phyloP scores from a whole-genome alignment of 768 basidiomycete species.

The Porpolomopsis calyptriformis region DNA sequence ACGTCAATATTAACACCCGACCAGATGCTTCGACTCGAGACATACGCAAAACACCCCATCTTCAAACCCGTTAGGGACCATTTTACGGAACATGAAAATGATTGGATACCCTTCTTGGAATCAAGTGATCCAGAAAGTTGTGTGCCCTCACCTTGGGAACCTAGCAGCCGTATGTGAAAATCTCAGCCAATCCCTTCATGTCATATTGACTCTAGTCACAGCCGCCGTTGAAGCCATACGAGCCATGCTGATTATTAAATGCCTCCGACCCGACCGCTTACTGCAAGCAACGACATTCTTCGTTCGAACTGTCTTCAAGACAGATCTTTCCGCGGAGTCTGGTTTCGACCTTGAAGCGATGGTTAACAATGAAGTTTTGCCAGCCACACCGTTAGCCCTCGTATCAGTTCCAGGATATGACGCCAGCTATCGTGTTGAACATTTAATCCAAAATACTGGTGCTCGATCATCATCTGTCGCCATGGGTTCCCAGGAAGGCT shows the following conservation, averaged over 20 bases:
- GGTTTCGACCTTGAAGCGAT: slow-evolving; percentile 67
- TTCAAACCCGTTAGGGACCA: slow-evolving; percentile 70
- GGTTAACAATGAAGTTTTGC: slow-evolving; percentile 68
- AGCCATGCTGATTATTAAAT: slow-evolving; percentile 72
- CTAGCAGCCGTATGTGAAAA: slow-evolving; percentile 55
- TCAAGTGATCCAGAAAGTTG: slow-evolving; percentile 53
- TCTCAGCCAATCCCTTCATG: neutral
- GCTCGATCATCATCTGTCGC: slow-evolving; percentile 82
- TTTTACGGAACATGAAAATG: slow-evolving; percentile 46
- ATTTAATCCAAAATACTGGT: slow-evolving; percentile 67
- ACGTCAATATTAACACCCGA: slow-evolving; percentile 50
- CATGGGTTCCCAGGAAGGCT: slow-evolving; percentile 99
- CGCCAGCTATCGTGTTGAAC: slow-evolving; percentile 94
- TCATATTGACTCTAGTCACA: slow-evolving; percentile 16
- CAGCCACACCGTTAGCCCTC: slow-evolving; percentile 77
- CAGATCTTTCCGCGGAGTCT: slow-evolving; percentile 66
- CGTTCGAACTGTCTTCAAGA: slow-evolving; percentile 65
- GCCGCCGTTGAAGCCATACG: slow-evolving; percentile 70
- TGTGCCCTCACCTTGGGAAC: slow-evolving; percentile 74
- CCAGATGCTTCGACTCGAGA: slow-evolving; percentile 57
- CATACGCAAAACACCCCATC: slow-evolving; percentile 57
- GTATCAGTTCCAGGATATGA: slow-evolving; percentile 95
- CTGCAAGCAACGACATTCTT: slow-evolving; percentile 73
- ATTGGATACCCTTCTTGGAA: slow-evolving; percentile 66
- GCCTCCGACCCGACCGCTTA: slow-evolving; percentile 85